A percentile compares a stretch with the other conserved stretches of the same genome.
Conservation (phyloP, 2,329 filamentous ascomycete species). For the Pseudogymnoascus sp. region DNA sequence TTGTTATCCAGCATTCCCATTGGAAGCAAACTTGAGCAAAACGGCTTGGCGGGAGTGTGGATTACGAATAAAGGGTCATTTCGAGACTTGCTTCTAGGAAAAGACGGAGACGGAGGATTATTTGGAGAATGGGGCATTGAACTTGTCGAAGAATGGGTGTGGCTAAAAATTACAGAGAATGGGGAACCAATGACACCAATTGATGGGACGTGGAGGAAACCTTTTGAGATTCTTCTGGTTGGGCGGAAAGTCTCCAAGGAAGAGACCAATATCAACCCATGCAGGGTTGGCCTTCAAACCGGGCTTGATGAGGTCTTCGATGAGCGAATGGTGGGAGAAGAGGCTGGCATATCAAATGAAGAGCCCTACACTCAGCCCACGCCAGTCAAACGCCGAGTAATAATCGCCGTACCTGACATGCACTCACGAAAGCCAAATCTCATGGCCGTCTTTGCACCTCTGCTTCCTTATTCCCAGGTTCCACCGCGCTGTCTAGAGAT, state of each 20-base stretch:
- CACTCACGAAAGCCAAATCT: constrained; percentile 74
- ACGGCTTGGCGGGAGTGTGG: constrained; percentile 62
- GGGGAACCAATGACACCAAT: constrained; percentile 58
- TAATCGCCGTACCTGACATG: constrained; percentile 63
- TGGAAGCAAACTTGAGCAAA: constrained; percentile 40
- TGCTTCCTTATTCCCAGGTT: constrained; percentile 35
- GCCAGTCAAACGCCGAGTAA: constrained; percentile 42
- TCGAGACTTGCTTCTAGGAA: constrained; percentile 42
- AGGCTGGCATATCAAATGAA: constrained; percentile 21
- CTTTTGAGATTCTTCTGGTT: constrained; percentile 66
- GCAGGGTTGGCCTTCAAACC: background rate
- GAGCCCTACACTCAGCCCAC: constrained; percentile 20
- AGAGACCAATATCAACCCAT: background rate
- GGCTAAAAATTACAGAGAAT: constrained; percentile 60
- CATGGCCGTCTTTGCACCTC: constrained; percentile 46
- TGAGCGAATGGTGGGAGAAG: background rate
- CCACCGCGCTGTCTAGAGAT: constrained; percentile 59
- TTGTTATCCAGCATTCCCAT: constrained; percentile 51
- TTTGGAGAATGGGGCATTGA: constrained; percentile 60
- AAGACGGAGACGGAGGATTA: constrained; percentile 42
- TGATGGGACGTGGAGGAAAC: constrained; percentile 58
- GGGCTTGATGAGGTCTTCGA: background rate
- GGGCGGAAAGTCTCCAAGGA: constrained; percentile 31
- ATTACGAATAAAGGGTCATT: constrained; percentile 60
- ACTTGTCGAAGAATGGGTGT: constrained; percentile 62